Conservation (phyloP, 2,329 filamentous ascomycete species). For the Xylaria sp. region DNA sequence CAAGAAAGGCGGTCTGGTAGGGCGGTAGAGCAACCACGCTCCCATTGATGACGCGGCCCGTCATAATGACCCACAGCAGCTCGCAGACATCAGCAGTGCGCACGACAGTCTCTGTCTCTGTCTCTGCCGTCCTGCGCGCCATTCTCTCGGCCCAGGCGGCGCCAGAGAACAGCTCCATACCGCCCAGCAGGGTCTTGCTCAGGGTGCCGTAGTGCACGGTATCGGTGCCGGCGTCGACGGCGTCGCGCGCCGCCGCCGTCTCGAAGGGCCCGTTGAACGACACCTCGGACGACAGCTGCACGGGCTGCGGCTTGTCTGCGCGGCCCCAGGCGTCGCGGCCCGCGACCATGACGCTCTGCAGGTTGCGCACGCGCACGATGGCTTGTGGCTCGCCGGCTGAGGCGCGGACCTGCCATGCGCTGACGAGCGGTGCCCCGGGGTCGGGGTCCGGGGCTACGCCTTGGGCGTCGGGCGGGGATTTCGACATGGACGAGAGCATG, state of each 20-base stretch:
- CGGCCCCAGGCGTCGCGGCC: slow-evolving; percentile 73
- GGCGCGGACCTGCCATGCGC: slow-evolving; percentile 46
- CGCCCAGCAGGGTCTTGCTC: slow-evolving; percentile 66
- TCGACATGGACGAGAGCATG: slow-evolving; percentile 38
- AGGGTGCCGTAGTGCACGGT: slow-evolving; percentile 78
- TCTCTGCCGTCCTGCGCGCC: neutral
- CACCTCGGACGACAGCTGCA: slow-evolving; percentile 64
- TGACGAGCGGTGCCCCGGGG: slow-evolving; percentile 43
- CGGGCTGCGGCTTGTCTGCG: slow-evolving; percentile 62
- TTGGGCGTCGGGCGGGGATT: slow-evolving; percentile 27
- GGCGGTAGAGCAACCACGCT: slow-evolving; percentile 37
- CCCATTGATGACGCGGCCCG: slow-evolving; percentile 44
- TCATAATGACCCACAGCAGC: slow-evolving; percentile 46
- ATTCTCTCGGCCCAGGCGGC: no score
- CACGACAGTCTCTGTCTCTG: neutral
- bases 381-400: slow-evolving; percentile 54
- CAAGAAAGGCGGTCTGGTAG: slow-evolving; percentile 44
- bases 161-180: slow-evolving; percentile 45
- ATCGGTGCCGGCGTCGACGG: slow-evolving; percentile 65
- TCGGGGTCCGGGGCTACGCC: slow-evolving; percentile 28
- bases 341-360: slow-evolving; percentile 61
- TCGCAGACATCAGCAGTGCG: slow-evolving; percentile 44
- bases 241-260: slow-evolving; percentile 63
- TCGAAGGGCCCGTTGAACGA: slow-evolving; percentile 61
- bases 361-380: slow-evolving; percentile 65